Conservation (phyloP, 495 filamentous ascomycete genomes). For the Aspergillus avenaceus region DNA sequence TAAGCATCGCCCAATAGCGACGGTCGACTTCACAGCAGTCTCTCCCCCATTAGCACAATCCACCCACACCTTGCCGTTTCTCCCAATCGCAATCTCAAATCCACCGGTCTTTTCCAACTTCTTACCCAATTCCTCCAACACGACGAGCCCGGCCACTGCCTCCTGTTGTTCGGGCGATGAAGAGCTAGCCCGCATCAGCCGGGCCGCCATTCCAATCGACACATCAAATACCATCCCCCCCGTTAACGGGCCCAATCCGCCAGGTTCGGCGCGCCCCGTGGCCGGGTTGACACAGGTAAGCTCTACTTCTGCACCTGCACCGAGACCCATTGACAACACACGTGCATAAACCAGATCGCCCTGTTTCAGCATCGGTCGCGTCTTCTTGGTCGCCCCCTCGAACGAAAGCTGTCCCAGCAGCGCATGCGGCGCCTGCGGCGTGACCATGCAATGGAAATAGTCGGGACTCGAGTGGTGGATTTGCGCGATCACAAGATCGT, state of each 20-base stretch:
- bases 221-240: conserved; percentile 87
- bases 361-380: conserved; percentile 67
- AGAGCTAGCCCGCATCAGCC: conserved; percentile 53
- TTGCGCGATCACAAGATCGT: conserved; percentile 82
- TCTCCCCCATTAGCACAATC: conserved; percentile 59
- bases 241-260: conserved; percentile 79
- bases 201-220: conserved; percentile 71
- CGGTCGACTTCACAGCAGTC: conserved; percentile 52
- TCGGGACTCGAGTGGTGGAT: conserved; percentile 72
- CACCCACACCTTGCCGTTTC: conserved; percentile 93
- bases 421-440: conserved; percentile 67
- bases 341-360: conserved; percentile 86
- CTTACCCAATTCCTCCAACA: conserved; percentile 80
- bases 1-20: conserved; percentile 78
- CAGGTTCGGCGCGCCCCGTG: conserved; percentile 83
- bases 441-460: conserved; percentile 67
- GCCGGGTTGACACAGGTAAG: conserved; percentile 80
- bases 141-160: conserved; percentile 55
- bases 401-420: conserved; percentile 84
- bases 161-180: conserved; percentile 59
- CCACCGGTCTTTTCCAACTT: conserved; percentile 56
- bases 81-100: conserved; percentile 94
- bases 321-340: conserved; percentile 59
- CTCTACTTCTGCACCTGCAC: conserved; percentile 81
- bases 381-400: conserved; percentile 88